phyloP scores from a whole-genome alignment of 192 early-diverging fungal genomes.

The Gaertneriomyces semiglobifer region DNA sequence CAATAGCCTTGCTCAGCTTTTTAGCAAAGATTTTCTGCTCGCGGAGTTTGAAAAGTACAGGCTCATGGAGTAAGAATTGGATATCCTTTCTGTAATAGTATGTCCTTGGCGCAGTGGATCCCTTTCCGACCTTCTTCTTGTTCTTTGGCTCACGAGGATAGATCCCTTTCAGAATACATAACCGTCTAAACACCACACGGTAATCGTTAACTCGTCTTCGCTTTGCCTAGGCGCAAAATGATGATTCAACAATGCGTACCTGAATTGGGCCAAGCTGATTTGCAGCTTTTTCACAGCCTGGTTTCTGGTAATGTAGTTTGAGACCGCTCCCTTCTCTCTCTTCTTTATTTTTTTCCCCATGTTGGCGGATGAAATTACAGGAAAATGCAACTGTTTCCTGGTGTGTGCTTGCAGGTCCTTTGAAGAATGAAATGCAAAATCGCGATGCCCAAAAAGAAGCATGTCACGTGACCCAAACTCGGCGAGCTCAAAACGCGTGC shows the following conservation, averaged over 20 bases:
- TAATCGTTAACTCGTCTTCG: neutral
- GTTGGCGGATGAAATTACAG: neutral
- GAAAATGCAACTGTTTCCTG: too few species aligned
- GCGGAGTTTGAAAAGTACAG: constrained; percentile 85
- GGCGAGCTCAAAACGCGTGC: too few species aligned
- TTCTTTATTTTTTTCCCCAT: constrained; percentile 42
- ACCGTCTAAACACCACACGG: constrained; percentile 53
- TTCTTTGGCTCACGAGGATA: constrained; percentile 94
- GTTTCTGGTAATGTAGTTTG: constrained; percentile 86
- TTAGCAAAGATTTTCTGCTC: constrained; percentile 85
- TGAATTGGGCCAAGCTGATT: constrained; percentile 88
- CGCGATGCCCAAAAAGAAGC: too few species aligned
- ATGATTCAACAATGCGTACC: constrained; percentile 42
- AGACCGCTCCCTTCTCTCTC: constrained; percentile 82
- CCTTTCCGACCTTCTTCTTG: constrained; percentile 90
- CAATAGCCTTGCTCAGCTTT: constrained; percentile 83
- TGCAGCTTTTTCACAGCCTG: constrained; percentile 94
- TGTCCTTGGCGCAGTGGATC: constrained; percentile 79
- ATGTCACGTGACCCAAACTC: too few species aligned
- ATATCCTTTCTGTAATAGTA: constrained; percentile 97
- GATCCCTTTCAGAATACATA: constrained; percentile 98
- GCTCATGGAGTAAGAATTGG: constrained; percentile 90
- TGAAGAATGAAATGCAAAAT: too few species aligned
- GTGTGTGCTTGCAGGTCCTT: too few species aligned
- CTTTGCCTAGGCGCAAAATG: neutral